Conservation (phyloP, 2,329 filamentous ascomycete species). For the Colletotrichum tropicicola region DNA sequence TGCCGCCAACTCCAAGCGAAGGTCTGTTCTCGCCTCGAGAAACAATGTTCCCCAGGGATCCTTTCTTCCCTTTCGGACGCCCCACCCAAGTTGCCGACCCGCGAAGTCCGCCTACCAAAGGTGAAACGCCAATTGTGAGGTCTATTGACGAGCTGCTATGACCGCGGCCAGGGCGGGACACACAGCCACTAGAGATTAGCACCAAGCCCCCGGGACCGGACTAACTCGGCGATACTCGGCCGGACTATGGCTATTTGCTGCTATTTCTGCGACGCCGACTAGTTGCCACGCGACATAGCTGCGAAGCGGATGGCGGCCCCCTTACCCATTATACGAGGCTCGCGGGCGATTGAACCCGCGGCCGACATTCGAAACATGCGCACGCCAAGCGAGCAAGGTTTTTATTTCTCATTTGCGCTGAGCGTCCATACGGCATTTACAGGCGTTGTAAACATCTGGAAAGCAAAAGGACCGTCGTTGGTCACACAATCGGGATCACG, state of each 20-base stretch:
- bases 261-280: slow-evolving; percentile 13
- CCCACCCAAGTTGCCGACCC: slow-evolving; percentile 69
- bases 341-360: neutral
- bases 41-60: slow-evolving; percentile 62
- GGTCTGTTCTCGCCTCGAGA: slow-evolving; percentile 63
- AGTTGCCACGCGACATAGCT: neutral
- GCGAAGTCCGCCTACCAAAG: slow-evolving; percentile 77
- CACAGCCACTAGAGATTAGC: slow-evolving; percentile 19
- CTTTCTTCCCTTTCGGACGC: slow-evolving; percentile 60
- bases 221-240: slow-evolving; percentile 14
- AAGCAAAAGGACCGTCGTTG: neutral
- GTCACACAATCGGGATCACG: neutral
- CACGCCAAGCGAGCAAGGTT: neutral
- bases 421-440: slow-evolving; percentile 4
- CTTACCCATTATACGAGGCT: neutral
- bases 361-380: neutral
- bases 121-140: slow-evolving; percentile 77
- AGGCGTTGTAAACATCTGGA: neutral
- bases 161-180: slow-evolving; percentile 32
- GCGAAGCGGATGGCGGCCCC: neutral
- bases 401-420: neutral
- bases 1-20: slow-evolving; percentile 60
- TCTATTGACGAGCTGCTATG: slow-evolving; percentile 83
- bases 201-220: slow-evolving; percentile 5
- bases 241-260: slow-evolving; percentile 4